These are phyloP conservation scores for Blastocystis sp. DNA, from an alignment of 352 stramenopile genomes.

Conservation along the genomic window DNA sequence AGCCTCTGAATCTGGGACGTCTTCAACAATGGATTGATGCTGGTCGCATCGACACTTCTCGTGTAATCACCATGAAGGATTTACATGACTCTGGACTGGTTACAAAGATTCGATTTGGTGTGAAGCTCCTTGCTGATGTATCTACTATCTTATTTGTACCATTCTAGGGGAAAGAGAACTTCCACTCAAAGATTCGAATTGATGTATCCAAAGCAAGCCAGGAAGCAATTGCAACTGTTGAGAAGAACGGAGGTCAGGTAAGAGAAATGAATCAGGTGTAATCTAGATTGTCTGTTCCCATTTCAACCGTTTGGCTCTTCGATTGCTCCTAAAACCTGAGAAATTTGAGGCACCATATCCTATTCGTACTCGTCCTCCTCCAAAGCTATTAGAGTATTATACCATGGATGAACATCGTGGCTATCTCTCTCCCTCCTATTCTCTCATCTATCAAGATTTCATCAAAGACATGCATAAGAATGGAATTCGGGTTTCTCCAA, in stretches of 20 bases:
- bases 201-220: constrained; percentile 34
- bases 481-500: constrained; percentile 53
- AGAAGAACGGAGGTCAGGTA: constrained; percentile 56
- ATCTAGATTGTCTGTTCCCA: constrained; percentile 50
- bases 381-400: constrained; percentile 48
- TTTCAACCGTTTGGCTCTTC: constrained; percentile 51
- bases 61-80: constrained; percentile 62
- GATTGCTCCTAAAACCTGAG: constrained; percentile 50
- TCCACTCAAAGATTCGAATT: constrained; percentile 59
- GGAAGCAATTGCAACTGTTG: constrained; percentile 45
- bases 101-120: constrained; percentile 24
- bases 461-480: constrained; percentile 54
- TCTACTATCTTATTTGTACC: background rate
- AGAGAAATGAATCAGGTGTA: background rate
- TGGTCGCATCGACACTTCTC: constrained; percentile 30
- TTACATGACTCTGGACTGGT: constrained; percentile 23
- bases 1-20: constrained; percentile 29
- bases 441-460: constrained; percentile 39
- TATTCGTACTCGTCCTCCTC: constrained; percentile 28
- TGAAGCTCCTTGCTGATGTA: constrained; percentile 61
- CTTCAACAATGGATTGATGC: constrained; percentile 61
- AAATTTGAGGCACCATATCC: constrained; percentile 45
- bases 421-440: constrained; percentile 57
- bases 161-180: constrained; percentile 40
- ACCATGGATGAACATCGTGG: constrained; percentile 53